Base-by-base conservation (phyloP, 495 filamentous ascomycete species). In the Daldinia caldariorum region DNA sequence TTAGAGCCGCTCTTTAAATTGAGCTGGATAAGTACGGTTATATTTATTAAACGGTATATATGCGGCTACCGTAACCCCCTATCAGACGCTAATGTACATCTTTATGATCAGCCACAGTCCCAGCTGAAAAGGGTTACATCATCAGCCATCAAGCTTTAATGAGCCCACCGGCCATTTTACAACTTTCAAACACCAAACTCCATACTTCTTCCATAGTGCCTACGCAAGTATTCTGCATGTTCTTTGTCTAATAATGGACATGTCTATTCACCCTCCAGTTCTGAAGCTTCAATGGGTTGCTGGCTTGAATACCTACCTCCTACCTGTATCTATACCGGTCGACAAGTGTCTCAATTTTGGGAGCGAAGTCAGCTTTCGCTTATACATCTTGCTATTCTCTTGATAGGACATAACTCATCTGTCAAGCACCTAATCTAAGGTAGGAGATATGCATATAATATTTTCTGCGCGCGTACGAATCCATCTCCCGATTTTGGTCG, bases 401-500 rank as follows among this genome's bases (percentile, higher is more conserved):
- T 22, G 9, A 47, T 47, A 47, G 9, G 26, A 26, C 26, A 26
- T 26, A 26, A 26, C 26, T 26, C 26, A 26, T 26, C 26, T 26
- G n/a, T n/a, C n/a, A n/a, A n/a, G n/a, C n/a, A 26, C 26, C 26
- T 26, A 26, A 26, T 1, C 26, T 3, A 26, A 26, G 26, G 3
- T 26, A 26, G 26, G 41, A 45, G 6, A 16, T 47, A 47, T 22
- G 43, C 43, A 20, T 16, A 22, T 22, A 47, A 47, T 47, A 9
- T 47, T 38, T n/a, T 56, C 9, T 32, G 12, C 16, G 26, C 6
- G 58, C 45, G 38, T 61, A 66, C 70, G 66, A 58, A 73, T 66
- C 65, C 49, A 34, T 54, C 58, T 58, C 35, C 47, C 43, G 51
- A 47, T 63, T 31, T 65, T 61, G 16, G 57, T 56, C 55, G 63